phyloP scores from a whole-genome alignment of 1,284 basidiomycete genomes.

The Wolfiporia cocos region DNA sequence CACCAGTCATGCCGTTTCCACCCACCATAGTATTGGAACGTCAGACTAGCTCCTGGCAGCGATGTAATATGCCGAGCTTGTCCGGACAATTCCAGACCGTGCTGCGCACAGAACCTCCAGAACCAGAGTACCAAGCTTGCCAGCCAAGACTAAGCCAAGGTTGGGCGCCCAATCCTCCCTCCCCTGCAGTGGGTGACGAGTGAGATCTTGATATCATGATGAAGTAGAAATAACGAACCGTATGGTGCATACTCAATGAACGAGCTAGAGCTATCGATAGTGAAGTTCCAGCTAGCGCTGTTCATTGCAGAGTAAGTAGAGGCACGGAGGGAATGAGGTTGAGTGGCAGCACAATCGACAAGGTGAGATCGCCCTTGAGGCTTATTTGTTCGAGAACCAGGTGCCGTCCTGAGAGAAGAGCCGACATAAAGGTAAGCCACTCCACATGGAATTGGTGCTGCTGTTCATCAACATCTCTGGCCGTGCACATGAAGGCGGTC shows the following conservation, averaged over 20 bases:
- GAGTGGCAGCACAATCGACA: too few species aligned
- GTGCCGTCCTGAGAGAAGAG: too few species aligned
- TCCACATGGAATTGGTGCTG: too few species aligned
- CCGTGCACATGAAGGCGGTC: too few species aligned
- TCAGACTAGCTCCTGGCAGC: slow-evolving; percentile 17
- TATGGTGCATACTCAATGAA: slow-evolving; percentile 17
- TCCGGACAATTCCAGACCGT: slow-evolving; percentile 14
- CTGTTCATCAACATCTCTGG: too few species aligned
- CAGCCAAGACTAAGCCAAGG: slow-evolving; percentile 19
- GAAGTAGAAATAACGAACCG: slow-evolving; percentile 10
- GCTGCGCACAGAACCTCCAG: slow-evolving; percentile 13
- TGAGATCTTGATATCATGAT: not conserved
- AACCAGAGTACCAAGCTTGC: slow-evolving; percentile 23
- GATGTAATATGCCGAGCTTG: slow-evolving; percentile 21
- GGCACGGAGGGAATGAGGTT: too few species aligned
- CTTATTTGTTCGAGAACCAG: too few species aligned
- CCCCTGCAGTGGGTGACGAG: slow-evolving; percentile 10
- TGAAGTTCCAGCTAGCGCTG: slow-evolving; percentile 13
- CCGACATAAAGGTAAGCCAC: too few species aligned
- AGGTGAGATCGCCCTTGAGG: too few species aligned
- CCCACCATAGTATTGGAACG: slow-evolving; percentile 23
- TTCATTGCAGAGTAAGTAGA: too few species aligned
- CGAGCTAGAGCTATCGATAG: slow-evolving; percentile 21
- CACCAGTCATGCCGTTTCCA: not conserved
- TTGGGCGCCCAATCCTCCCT: slow-evolving; percentile 16